Evolutionary conservation across 768 basidiomycete species (phyloP).

Genomic region (Rhodotorula toruloides): DNA sequence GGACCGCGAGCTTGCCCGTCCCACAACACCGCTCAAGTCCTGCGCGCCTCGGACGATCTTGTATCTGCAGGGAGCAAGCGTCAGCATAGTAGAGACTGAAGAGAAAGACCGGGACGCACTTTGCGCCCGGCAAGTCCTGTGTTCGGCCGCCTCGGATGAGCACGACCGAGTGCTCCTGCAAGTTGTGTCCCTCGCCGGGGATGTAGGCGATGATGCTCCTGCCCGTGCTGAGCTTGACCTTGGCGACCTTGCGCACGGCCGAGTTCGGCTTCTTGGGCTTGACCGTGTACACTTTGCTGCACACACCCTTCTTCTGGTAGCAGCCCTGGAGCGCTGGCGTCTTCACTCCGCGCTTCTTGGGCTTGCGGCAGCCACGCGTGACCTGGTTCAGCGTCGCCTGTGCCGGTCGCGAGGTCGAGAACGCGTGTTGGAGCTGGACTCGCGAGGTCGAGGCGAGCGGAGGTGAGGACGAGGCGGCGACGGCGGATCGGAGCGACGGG

Average conservation of each 20-base stretch:
- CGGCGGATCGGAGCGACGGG: background rate
- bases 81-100: background rate
- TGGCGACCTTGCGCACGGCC: slow-evolving; percentile 92
- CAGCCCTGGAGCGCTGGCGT: slow-evolving; percentile 74
- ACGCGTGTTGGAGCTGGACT: background rate
- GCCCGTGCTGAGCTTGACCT: slow-evolving; percentile 85
- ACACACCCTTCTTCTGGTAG: slow-evolving; percentile 89
- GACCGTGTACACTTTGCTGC: slow-evolving; percentile 63
- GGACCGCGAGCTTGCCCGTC: slow-evolving; percentile 72
- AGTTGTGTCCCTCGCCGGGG: slow-evolving; percentile 92
- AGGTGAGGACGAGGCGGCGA: background rate
- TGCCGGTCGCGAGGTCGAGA: slow-evolving; percentile 32
- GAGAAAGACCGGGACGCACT: slow-evolving; percentile 53
- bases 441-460: background rate
- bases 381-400: slow-evolving; percentile 78
- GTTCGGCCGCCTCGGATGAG: slow-evolving; percentile 89
- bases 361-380: slow-evolving; percentile 63
- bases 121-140: slow-evolving; percentile 95
- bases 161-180: slow-evolving; percentile 96
- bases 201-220: slow-evolving; percentile 88
- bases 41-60: slow-evolving; percentile 88
- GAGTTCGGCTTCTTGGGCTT: slow-evolving; percentile 98
- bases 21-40: slow-evolving; percentile 85
- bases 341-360: slow-evolving; percentile 55
- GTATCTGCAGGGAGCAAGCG: slow-evolving; percentile 57